A percentile compares a stretch with the other conserved stretches of the same genome.
Evolutionary conservation across 1,139 yeast genomes (phyloP).

Genomic region (Taphrina betulina): DNA sequence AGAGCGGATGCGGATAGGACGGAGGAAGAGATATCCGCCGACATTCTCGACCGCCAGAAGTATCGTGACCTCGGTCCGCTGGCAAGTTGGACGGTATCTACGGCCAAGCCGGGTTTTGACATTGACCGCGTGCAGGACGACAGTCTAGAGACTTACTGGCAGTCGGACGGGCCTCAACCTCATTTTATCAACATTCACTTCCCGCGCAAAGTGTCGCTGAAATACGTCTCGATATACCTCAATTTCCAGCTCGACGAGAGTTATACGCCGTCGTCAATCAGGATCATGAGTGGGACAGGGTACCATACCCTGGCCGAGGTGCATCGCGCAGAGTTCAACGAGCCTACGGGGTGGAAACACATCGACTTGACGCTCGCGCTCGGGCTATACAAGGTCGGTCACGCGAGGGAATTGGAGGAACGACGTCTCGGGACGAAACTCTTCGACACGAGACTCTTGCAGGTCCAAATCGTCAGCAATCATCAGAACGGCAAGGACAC

Average conservation of each 20-base stretch:
- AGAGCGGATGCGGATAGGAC: too few species aligned
- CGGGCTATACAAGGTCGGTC: not conserved
- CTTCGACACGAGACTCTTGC: conserved; percentile 53
- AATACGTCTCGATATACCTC: conserved; percentile 65
- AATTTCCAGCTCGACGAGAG: conserved; percentile 76
- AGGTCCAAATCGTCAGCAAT: conserved; percentile 69
- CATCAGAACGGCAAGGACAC: conserved; percentile 98
- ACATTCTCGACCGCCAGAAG: not conserved
- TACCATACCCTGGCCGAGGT: conserved; percentile 81
- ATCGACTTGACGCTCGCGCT: conserved; percentile 47
- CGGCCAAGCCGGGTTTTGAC: conserved; percentile 71
- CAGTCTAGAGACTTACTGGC: conserved; percentile 76
- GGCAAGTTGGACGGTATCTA: conserved; percentile 84
- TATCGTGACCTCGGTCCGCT: conserved; percentile 66
- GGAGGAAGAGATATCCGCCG: too few species aligned
- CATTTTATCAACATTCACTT: conserved; percentile 80
- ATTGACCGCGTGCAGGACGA: conserved; percentile 68
- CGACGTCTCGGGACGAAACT: not conserved
- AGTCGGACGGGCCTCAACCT: conserved; percentile 93
- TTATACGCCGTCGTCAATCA: conserved; percentile 78
- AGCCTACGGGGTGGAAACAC: conserved; percentile 83
- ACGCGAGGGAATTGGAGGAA: not conserved
- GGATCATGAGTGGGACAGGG: conserved; percentile 78
- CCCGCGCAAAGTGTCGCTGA: conserved; percentile 67
- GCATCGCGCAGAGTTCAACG: conserved; percentile 60